These are phyloP conservation scores for Spathaspora sp. DNA, from an alignment of 805 yeast species.

Conservation along the genomic window DNA sequence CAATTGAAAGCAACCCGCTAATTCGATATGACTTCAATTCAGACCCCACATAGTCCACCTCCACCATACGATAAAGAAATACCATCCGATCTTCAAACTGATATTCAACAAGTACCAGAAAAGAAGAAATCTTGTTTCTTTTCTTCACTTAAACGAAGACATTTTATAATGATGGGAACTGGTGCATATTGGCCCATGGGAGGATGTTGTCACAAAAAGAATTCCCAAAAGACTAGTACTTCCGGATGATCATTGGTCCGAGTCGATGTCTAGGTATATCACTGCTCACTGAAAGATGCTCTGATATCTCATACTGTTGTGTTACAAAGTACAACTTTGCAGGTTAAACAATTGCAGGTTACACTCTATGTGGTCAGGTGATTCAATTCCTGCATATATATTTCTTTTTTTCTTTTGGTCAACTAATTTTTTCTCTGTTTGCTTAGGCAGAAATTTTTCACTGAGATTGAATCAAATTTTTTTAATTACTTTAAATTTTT, in stretches of 20 bases:
- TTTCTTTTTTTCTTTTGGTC: background rate
- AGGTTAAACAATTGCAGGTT: no score
- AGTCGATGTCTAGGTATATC: no score
- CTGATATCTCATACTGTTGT: no score
- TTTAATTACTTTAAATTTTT: slow-evolving; percentile 1
- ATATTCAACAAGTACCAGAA: background rate
- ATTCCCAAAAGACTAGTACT: background rate
- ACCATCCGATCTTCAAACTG: background rate
- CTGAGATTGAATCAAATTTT: background rate
- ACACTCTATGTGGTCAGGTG: background rate
- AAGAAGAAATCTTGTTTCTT: background rate
- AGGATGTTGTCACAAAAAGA: background rate
- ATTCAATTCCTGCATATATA: background rate
- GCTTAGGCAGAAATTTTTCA: slow-evolving; percentile 1
- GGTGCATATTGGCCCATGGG: background rate
- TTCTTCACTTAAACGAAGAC: background rate
- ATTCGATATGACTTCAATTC: background rate
- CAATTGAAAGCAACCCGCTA: background rate
- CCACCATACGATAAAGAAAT: background rate
- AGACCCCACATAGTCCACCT: background rate
- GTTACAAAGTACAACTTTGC: no score
- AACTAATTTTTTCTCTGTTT: background rate
- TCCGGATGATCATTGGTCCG: background rate
- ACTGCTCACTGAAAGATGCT: no score
- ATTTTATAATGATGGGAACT: background rate